These are phyloP conservation scores for Penicillium vulpinum DNA, from an alignment of 2,329 filamentous ascomycete species.

Conservation along the genomic window DNA sequence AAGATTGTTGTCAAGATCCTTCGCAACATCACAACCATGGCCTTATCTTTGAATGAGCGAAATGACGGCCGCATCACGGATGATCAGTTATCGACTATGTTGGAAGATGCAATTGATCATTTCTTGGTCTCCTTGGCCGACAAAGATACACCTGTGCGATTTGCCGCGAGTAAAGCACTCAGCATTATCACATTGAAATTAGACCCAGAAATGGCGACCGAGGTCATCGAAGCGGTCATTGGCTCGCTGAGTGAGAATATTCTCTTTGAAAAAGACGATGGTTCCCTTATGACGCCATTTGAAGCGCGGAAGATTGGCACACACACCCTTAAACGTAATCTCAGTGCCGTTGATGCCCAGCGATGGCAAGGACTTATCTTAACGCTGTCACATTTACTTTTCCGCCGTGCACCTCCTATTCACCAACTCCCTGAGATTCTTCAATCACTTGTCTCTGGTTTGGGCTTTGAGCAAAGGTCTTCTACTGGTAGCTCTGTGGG, in stretches of 20 bases:
- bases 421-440: slow-evolving; percentile 71
- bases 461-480: slow-evolving; percentile 86
- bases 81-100: slow-evolving; percentile 50
- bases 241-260: slow-evolving; percentile 65
- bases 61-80: slow-evolving; percentile 27
- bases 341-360: slow-evolving; percentile 74
- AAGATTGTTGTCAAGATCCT: slow-evolving; percentile 85
- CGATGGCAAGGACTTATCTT: slow-evolving; percentile 93
- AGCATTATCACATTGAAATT: slow-evolving; percentile 83
- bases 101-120: slow-evolving; percentile 81
- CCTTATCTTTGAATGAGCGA: slow-evolving; percentile 55
- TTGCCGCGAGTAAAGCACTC: slow-evolving; percentile 89
- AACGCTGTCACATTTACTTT: slow-evolving; percentile 81
- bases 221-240: slow-evolving; percentile 85
- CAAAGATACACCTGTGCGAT: slow-evolving; percentile 84
- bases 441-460: slow-evolving; percentile 72
- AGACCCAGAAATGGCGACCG: slow-evolving; percentile 74
- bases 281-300: slow-evolving; percentile 39
- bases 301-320: slow-evolving; percentile 33
- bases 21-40: slow-evolving; percentile 69
- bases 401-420: slow-evolving; percentile 75
- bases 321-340: slow-evolving; percentile 53
- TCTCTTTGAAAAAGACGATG: slow-evolving; percentile 52
- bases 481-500: slow-evolving; percentile 82
- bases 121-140: slow-evolving; percentile 77